These are phyloP conservation scores for Blumeria graminis DNA, from an alignment of 2,329 filamentous ascomycete species.

Conservation along the genomic window DNA sequence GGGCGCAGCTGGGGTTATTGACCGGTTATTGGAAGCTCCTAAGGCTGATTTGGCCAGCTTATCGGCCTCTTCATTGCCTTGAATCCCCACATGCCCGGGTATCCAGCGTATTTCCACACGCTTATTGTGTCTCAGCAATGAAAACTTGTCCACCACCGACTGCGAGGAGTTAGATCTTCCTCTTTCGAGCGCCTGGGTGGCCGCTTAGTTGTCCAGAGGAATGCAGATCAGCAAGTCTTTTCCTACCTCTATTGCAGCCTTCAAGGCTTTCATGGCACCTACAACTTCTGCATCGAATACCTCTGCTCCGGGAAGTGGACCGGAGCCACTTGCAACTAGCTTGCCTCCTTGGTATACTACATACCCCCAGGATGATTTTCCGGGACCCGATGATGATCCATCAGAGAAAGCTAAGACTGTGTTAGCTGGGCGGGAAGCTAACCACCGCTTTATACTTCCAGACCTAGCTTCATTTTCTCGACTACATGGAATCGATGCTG, in stretches of 20 bases:
- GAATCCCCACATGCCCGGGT: too few species aligned
- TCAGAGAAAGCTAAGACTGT: background rate
- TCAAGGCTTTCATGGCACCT: background rate
- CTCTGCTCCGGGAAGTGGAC: background rate
- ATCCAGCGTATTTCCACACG: too few species aligned
- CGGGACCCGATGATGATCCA: background rate
- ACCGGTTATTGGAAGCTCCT: too few species aligned
- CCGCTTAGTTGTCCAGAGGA: background rate
- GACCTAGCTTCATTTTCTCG: background rate
- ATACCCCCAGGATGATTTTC: background rate
- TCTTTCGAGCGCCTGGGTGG: background rate
- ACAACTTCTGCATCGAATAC: background rate
- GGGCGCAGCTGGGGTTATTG: too few species aligned
- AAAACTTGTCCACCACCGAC: too few species aligned
- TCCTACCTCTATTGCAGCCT: background rate
- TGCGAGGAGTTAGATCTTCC: too few species aligned
- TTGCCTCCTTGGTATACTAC: background rate
- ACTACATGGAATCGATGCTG: background rate
- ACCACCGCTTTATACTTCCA: background rate
- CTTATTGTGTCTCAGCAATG: too few species aligned
- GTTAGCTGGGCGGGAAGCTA: background rate
- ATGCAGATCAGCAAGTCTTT: background rate
- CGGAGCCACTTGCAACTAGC: background rate
- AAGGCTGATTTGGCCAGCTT: too few species aligned
- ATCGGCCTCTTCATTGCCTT: too few species aligned